phyloP scores from a whole-genome alignment of 1,284 basidiomycete genomes.

The Apiotrichum sp. region DNA sequence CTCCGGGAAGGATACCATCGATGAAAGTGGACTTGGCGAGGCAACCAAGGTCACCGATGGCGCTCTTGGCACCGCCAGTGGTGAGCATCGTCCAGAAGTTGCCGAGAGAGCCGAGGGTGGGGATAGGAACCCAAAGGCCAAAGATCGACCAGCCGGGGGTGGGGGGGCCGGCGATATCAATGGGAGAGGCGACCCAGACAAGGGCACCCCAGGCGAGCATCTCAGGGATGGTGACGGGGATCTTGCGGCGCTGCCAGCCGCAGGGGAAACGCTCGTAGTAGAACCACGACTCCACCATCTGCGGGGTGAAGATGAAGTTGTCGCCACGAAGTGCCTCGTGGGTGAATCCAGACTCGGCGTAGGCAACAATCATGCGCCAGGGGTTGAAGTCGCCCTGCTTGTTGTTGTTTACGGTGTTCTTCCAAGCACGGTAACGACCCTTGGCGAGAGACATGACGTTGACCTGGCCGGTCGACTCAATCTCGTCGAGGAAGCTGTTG shows the following conservation, averaged over 20 bases:
- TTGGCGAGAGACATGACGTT: constrained; percentile 1
- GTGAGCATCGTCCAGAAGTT: no score
- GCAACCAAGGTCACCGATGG: no score
- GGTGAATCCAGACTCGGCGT: constrained; percentile 10
- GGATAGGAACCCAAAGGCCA: not conserved
- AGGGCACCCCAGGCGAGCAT: constrained; percentile 9
- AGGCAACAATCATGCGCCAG: constrained; percentile 6
- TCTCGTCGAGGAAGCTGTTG: not conserved
- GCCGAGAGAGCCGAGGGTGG: not conserved
- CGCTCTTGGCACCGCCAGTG: no score
- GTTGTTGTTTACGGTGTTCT: constrained; percentile 5
- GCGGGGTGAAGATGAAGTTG: not conserved
- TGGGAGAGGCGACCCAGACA: constrained; percentile 1
- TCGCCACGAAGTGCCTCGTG: constrained; percentile 8
- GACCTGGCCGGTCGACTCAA: not conserved
- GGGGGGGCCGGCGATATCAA: not conserved
- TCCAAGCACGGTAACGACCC: not conserved
- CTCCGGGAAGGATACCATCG: no score
- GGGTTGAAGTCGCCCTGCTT: constrained; percentile 8
- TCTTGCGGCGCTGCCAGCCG: constrained; percentile 4
- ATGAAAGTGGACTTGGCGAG: no score
- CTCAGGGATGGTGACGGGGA: constrained; percentile 6
- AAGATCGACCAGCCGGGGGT: not conserved
- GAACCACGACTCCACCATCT: constrained; percentile 7
- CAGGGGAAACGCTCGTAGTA: constrained; percentile 7